Evolutionary conservation across 306 rosid species (phyloP).

Genomic region (Lathyrus oleraceus): DNA sequence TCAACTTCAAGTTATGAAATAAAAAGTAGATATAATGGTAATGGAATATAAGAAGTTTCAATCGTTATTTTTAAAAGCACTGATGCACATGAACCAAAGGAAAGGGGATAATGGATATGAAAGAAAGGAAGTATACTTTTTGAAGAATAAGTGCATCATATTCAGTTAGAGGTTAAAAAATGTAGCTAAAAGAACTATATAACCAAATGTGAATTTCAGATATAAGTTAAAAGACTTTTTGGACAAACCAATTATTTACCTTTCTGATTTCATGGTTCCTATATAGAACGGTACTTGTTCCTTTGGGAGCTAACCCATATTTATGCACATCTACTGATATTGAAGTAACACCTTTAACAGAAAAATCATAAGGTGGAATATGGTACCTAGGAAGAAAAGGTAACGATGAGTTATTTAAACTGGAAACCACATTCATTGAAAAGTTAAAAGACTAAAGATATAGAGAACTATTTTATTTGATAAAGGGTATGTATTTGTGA

Average conservation of each 20-base stretch:
- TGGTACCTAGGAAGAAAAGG: constrained; percentile 59
- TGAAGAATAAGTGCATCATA: not conserved
- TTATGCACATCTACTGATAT: constrained; percentile 95
- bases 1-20: constrained; percentile 4
- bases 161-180: constrained; percentile 28
- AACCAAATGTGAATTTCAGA: constrained; percentile 11
- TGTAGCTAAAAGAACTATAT: not conserved
- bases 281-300: constrained; percentile 84
- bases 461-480: not conserved
- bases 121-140: not conserved
- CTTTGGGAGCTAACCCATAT: constrained; percentile 97
- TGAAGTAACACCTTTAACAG: constrained; percentile 94
- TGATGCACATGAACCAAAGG: constrained; percentile 16
- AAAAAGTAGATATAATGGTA: not conserved
- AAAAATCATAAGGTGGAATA: constrained; percentile 83
- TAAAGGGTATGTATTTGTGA: not conserved
- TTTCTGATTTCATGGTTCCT: constrained; percentile 90
- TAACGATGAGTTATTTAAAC: constrained; percentile 20
- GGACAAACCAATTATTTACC: constrained; percentile 51
- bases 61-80: constrained; percentile 10
- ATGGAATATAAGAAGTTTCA: not conserved
- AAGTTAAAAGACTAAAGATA: constrained; percentile 11
- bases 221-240: constrained; percentile 3
- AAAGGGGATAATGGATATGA: not conserved
- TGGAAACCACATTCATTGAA: constrained; percentile 4